Percentiles rank a stretch among this genome's conserved stretches.
Conservation (phyloP, 2,329 filamentous ascomycete genomes). For the Xenosphaeropsis pyriputrescens region DNA sequence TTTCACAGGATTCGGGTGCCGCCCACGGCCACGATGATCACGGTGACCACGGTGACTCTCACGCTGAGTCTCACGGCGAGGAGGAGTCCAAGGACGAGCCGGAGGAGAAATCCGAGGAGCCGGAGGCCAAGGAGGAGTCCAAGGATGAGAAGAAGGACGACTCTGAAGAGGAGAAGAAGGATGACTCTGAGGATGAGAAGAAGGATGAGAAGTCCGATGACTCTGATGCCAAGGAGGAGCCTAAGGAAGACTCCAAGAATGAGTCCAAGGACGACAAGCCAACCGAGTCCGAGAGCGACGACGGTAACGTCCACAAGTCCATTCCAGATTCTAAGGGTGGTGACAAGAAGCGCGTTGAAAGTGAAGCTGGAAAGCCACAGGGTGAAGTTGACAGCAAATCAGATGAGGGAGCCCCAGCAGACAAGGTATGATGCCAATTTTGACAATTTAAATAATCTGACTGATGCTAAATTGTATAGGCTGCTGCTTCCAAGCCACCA, state of each 20-base stretch:
- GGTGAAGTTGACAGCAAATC: constrained; percentile 4
- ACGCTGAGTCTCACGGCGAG: constrained; percentile 9
- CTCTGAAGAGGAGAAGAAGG: constrained; percentile 10
- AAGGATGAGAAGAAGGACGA: constrained; percentile 14
- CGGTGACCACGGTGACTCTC: constrained; percentile 8
- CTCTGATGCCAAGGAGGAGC: constrained; percentile 9
- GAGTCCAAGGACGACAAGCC: constrained; percentile 8
- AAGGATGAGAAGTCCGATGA: constrained; percentile 15
- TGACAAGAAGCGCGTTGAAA: constrained; percentile 22
- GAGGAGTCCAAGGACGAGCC: constrained; percentile 14
- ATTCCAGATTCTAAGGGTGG: constrained; percentile 22
- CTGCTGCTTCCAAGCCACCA: constrained; percentile 14
- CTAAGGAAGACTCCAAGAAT: constrained; percentile 4
- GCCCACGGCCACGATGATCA: constrained; percentile 12
- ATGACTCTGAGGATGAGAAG: constrained; percentile 14
- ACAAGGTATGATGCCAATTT: constrained; percentile 6
- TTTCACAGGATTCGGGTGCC: constrained; percentile 9
- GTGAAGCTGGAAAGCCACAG: constrained; percentile 14
- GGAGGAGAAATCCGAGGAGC: constrained; percentile 16
- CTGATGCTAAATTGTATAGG: not conserved
- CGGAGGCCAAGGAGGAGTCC: constrained; percentile 13
- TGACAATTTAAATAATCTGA: not conserved
- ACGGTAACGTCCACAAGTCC: constrained; percentile 17
- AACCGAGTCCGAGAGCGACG: constrained; percentile 10
- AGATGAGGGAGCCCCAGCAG: constrained; percentile 9